Base-by-base conservation (phyloP, 257 asterid species). In the Asclepias syriaca region DNA sequence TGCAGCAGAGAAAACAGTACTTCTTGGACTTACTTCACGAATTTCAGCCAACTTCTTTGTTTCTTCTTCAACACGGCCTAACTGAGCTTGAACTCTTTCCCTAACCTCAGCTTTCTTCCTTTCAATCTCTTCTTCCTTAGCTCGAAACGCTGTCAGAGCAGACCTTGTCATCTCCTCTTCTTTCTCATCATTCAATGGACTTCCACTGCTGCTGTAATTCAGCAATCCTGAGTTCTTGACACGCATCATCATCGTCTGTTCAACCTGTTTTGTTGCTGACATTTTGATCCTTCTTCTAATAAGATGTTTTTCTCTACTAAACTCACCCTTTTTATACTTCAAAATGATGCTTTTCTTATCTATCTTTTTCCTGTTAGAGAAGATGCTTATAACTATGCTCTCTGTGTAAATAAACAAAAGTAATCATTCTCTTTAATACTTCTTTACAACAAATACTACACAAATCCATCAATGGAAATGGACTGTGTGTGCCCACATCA, bases 61-160 rank as follows among this genome's bases (percentile, higher is more conserved):
- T 70, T 93, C 96, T 74, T 86, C 96, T 79, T 87, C 97, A 0
- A 90, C 97, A 1, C 93, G 97, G 74, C 97, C 95, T 48, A 93
- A 61, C 61, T 86, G 95, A 37, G 93, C 86, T 53, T 93, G 88
- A 22, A 93, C 95, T 70, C 74, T 87, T 46, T 84, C 93, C 39
- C 88, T 51, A 2, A 93, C 89, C 74, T 83, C 88, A 22, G 72
- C 71, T 71, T 88, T 90, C 84, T 80, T 86, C 82, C 76, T 87
- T 86, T 90, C 98, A 6, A 93, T 89, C 85, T 93, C 98, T 55
- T 90, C 96, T 71, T 93, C 98, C 81, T 83, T 87, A 0, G 89
- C 96, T 0, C 89, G 96, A 64, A 90, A 93, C 0, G 90, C 86
- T 0, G 92, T 77, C 15, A 93, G 71, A 19, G 97, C 96, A 0